Evolutionary conservation across 306 rosid species (phyloP), one percentile per base, ranked within the genome.

Genomic region (Arachis stenosperma): DNA sequence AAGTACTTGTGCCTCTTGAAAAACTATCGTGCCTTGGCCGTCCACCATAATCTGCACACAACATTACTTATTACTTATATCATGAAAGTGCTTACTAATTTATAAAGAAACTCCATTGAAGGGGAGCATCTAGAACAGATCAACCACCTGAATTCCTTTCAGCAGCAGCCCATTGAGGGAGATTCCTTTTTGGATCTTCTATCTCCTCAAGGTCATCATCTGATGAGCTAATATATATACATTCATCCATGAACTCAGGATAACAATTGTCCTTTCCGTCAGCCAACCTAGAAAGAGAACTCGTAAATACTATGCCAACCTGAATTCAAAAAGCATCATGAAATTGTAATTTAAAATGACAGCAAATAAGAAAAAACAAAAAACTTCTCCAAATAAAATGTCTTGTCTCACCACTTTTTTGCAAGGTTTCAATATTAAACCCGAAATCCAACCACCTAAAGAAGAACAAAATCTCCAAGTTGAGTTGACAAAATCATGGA

Each of bases 121-220:
- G 60, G 41, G 43, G 8, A 73, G 42, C 22, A 63, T 81, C 65
- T 8, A 70, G 57, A 10, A 73, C 41, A 73, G 70, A 68, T 58
- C 72, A 69, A 85, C 57, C 76, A 89, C 97, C 93, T 73, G 82
- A 68, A 65, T 69, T 74, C 67, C 75, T 82, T 65, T 65, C 69
- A 59, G 74, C 30, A 37, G 83, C 48, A 73, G 89, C 88, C 89
- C 93, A 91, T 9, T 8, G 14, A 41, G 99, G 98, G 75, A 85
- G 87, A 71, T 8, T 46, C 81, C 99, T 89, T 62, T 44, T 39
- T 4, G 83, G 71, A 82, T 70, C 88, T 56, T 80, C 88, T 69
- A 82, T 75, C 73, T 75, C 85, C 71, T 87, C 96, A 68, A 82
- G 27, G 7, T 94, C 99, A 79, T 90, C 93, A 80, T 94, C 99